phyloP scores from a whole-genome alignment of 2,329 filamentous ascomycete species.

The Orbilia javanica region DNA sequence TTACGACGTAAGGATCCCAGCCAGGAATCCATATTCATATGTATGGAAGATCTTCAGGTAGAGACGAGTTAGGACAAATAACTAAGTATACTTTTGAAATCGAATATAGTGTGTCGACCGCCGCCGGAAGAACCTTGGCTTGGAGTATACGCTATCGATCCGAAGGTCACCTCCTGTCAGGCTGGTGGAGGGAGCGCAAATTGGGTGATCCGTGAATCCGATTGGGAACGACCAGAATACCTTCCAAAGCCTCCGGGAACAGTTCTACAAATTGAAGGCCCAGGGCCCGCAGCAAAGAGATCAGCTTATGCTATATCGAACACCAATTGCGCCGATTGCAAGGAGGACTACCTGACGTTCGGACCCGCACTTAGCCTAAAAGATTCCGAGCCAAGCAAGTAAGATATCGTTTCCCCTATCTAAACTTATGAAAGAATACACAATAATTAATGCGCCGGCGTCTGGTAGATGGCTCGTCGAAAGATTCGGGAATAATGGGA shows the following conservation, averaged over 20 bases:
- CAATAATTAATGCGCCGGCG: background rate
- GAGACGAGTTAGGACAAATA: too few relatives aligned
- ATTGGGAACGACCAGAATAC: slow-evolving; percentile 14
- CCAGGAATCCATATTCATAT: slow-evolving; percentile 21
- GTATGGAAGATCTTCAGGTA: slow-evolving; percentile 24
- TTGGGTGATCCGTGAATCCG: slow-evolving; percentile 12
- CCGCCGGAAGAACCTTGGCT: slow-evolving; percentile 39
- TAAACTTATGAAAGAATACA: background rate
- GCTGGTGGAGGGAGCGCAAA: background rate
- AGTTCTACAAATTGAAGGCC: slow-evolving; percentile 30
- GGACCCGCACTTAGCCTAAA: background rate
- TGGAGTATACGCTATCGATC: slow-evolving; percentile 42
- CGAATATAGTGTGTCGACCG: slow-evolving; percentile 43
- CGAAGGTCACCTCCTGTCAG: slow-evolving; percentile 18
- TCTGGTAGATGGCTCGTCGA: slow-evolving; percentile 33
- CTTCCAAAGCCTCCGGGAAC: slow-evolving; percentile 22
- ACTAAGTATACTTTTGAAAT: too few relatives aligned
- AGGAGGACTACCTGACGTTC: slow-evolving; percentile 37
- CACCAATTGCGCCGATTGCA: background rate
- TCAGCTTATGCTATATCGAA: slow-evolving; percentile 22
- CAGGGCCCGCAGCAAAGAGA: background rate
- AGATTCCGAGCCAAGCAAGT: slow-evolving; percentile 30
- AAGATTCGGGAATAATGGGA: slow-evolving; percentile 28
- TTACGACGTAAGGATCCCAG: slow-evolving; percentile 48
- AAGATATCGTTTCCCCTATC: background rate